Evolutionary conservation across 495 filamentous ascomycete species (phyloP).

Genomic region (Penicillium maclennaniae): DNA sequence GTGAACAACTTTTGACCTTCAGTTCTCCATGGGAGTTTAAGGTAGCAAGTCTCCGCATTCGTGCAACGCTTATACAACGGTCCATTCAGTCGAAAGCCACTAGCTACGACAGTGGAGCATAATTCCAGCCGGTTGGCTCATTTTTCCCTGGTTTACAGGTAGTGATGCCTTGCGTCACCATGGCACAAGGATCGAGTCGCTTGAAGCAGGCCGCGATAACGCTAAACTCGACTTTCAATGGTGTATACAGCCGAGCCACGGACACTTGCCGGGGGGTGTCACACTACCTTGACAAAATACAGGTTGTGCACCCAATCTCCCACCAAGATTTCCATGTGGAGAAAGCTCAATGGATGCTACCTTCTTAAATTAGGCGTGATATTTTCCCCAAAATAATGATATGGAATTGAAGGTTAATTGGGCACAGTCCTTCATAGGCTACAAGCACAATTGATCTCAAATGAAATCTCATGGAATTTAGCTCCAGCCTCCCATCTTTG

Average conservation of each 20-base stretch:
- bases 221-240: background rate
- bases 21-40: too few relatives aligned
- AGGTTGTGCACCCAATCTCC: background rate
- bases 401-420: background rate
- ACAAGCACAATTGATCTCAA: conserved; percentile 1
- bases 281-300: background rate
- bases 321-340: conserved; percentile 11
- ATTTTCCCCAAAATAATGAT: background rate
- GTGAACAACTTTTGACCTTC: too few relatives aligned
- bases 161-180: background rate
- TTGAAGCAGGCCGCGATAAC: background rate
- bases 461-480: conserved; percentile 1
- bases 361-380: background rate
- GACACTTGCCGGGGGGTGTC: conserved; percentile 1
- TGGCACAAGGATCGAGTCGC: background rate
- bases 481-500: background rate
- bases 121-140: too few relatives aligned
- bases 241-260: background rate
- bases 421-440: too few relatives aligned
- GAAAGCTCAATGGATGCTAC: background rate
- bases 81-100: too few relatives aligned
- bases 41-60: too few relatives aligned
- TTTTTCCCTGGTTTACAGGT: too few relatives aligned
- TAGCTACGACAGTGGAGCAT: too few relatives aligned
- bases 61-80: too few relatives aligned